Conservation (phyloP, 129 eudicot genomes). For the Ambrosia artemisiifolia region DNA sequence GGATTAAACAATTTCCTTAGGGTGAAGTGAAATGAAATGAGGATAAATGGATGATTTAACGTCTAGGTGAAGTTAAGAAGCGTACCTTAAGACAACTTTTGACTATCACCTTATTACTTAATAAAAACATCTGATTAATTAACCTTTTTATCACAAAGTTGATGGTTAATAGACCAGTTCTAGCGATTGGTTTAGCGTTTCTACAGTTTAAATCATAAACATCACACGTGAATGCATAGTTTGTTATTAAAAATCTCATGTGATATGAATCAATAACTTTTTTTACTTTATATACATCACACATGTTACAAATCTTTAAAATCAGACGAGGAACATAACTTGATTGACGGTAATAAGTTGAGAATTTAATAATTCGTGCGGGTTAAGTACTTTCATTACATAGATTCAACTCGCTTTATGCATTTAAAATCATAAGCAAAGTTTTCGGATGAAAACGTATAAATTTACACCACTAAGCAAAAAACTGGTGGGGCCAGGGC, state of each 20-base stretch:
- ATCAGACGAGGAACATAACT: background rate
- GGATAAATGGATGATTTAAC: too few species aligned
- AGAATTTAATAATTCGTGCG: background rate
- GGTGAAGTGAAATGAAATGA: too few species aligned
- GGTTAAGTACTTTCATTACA: background rate
- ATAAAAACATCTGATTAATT: background rate
- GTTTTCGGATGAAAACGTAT: too few species aligned
- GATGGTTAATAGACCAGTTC: background rate
- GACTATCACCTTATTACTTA: too few species aligned
- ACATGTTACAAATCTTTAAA: background rate
- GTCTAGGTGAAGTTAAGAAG: too few species aligned
- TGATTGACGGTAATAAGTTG: background rate
- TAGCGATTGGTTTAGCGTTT: background rate
- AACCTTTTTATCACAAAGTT: background rate
- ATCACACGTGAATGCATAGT: background rate
- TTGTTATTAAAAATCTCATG: background rate
- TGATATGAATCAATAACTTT: background rate
- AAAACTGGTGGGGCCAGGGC: too few species aligned
- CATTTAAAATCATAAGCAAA: too few species aligned
- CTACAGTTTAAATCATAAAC: background rate
- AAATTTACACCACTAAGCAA: too few species aligned
- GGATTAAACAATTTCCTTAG: too few species aligned
- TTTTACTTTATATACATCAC: slow-evolving; percentile 3
- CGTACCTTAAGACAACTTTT: too few species aligned
- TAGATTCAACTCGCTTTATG: background rate